Evolutionary conservation across 164 flowering plant genomes (phyloP), one percentile per base, ranked within the genome.

Genomic region (Magnolia officinalis): DNA sequence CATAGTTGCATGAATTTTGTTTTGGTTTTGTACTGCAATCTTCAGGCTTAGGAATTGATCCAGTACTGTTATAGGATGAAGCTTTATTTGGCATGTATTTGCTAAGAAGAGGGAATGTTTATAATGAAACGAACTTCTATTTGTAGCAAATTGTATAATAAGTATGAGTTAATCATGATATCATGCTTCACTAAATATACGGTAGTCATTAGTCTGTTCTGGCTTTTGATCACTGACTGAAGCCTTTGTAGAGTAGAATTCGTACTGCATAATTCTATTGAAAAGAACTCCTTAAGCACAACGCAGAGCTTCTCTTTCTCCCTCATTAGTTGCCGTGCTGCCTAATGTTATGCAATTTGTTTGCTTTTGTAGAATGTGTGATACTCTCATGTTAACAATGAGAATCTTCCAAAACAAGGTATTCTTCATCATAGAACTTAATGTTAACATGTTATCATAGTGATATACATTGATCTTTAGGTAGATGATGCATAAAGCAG

Each of bases 331-430:
- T 37, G 0, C 14, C 4, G 23, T 45, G n/a, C 55, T 24, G 7
- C 74, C 78, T 84, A 45, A 75, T 45, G 21, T 77, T 63, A 72
- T 78, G 67, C 26, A 61, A 52, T 76, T 78, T 21, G 24, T 71
- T 55, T 84, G n/a, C 64, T 77, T 72, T 77, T 86, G 86, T 75
- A 94, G 97, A 74, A 81, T 86, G 87, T 93, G 98, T n/a, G 97
- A 94, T 77, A 84, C 90, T 31, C 82, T 94, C 72, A 97, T 92
- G 63, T 81, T 94, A 88, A 90, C 92, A 31, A 88, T 92, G 89
- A 86, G 98, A 85, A 86, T 82, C 87, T 91, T 94, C 85, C 96
- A 88, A 78, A 89, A 84, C 89, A 91, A 90, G 97, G 98, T 94
- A 91, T 69, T 71, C 20, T 80, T 75, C 78, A 23, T 21, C 26